A percentile compares a stretch with the other conserved stretches of the same genome.
Evolutionary conservation across 768 basidiomycete species (phyloP).

Genomic region (Sistotremastrum suecicum): DNA sequence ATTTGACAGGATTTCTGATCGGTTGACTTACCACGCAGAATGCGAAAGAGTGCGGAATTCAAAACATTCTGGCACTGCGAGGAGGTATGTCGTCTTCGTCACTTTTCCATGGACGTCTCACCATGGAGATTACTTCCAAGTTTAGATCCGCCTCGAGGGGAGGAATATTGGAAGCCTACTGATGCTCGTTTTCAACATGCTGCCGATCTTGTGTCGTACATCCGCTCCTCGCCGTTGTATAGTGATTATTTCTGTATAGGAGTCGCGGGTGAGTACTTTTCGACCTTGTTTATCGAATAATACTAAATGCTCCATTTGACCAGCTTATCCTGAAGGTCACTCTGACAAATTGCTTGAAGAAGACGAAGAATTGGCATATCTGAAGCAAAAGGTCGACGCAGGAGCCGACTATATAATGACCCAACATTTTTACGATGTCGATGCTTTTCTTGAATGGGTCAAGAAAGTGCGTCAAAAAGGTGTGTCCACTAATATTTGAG

Average conservation of each 20-base stretch:
- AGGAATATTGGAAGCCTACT: conserved; percentile 84
- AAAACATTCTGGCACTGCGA: conserved; percentile 82
- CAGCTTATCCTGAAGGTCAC: conserved; percentile 89
- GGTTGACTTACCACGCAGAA: conserved; percentile 29
- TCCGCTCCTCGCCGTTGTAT: conserved; percentile 63
- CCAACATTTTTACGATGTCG: conserved; percentile 94
- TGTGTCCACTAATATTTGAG: conserved; percentile 18
- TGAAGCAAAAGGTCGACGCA: conserved; percentile 83
- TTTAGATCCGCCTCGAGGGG: conserved; percentile 81
- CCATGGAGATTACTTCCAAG: neutral
- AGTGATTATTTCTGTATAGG: conserved; percentile 84
- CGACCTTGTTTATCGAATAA: conserved; percentile 1
- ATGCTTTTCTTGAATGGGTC: conserved; percentile 72
- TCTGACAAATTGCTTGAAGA: conserved; percentile 44
- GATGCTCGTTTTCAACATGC: conserved; percentile 77
- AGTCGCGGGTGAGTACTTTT: conserved; percentile 56
- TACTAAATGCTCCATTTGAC: neutral
- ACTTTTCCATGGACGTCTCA: conserved; percentile 1
- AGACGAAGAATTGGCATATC: conserved; percentile 47
- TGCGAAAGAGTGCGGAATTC: conserved; percentile 69
- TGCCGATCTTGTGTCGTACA: conserved; percentile 83
- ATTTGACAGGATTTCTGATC: conserved; percentile 3
- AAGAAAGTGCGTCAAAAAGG: conserved; percentile 58
- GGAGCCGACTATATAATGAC: conserved; percentile 96
- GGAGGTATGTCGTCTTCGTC: conserved; percentile 44